Percentiles rank a stretch among this genome's conserved stretches.
Conservation (phyloP, 441 rosid genomes). For the Eutrema salsugineum region DNA sequence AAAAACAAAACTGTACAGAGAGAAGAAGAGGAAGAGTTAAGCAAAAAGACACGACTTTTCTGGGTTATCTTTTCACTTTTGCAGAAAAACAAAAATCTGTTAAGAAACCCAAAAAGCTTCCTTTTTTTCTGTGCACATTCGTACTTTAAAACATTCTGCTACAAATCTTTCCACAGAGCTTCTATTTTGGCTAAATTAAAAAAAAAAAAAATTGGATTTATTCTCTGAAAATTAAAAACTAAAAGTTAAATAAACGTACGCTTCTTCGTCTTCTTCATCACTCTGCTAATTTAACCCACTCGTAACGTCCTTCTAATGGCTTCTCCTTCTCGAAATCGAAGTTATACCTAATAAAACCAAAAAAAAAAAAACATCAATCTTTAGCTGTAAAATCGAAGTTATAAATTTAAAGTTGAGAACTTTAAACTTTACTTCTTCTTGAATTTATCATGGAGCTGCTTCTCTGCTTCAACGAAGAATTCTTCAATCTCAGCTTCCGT, state of each 20-base stretch:
- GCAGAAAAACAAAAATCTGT: not conserved
- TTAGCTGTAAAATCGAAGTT: not conserved
- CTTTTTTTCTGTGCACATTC: slow-evolving; percentile 11
- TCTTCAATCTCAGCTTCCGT: slow-evolving; percentile 58
- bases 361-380: not conserved
- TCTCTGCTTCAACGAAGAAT: slow-evolving; percentile 65
- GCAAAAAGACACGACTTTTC: slow-evolving; percentile 29
- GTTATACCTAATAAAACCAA: slow-evolving; percentile 54
- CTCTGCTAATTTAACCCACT: slow-evolving; percentile 52
- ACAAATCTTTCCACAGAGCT: slow-evolving; percentile 17
- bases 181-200: not conserved
- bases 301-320: slow-evolving; percentile 80
- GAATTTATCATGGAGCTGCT: slow-evolving; percentile 39
- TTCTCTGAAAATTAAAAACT: slow-evolving; percentile 8
- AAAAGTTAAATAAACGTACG: slow-evolving; percentile 6
- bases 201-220: slow-evolving; percentile 2
- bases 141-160: slow-evolving; percentile 20
- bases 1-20: slow-evolving; percentile 12
- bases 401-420: not conserved
- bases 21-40: not conserved
- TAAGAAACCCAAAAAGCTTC: not conserved
- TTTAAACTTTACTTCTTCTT: slow-evolving; percentile 51
- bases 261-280: not conserved
- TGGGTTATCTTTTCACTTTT: slow-evolving; percentile 13
- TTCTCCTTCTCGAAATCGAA: slow-evolving; percentile 70